phyloP scores from a whole-genome alignment of 768 basidiomycete species.

The Leccinellum rugosiceps region DNA sequence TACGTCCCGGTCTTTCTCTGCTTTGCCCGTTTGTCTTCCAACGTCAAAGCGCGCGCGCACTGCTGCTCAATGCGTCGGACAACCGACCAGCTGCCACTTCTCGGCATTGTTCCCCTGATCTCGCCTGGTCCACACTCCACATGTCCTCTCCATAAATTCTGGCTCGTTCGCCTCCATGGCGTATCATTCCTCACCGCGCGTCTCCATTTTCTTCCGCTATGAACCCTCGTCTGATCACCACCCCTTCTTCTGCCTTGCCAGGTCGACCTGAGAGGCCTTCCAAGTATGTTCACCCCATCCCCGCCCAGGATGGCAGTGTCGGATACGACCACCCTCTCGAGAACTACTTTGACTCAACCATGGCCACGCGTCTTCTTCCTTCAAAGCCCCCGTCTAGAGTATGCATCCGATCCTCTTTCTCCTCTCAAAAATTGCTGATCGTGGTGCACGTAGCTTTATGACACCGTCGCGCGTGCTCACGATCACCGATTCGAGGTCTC shows the following conservation, averaged over 20 bases:
- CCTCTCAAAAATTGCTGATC: background rate
- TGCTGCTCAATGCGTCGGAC: conserved; percentile 5
- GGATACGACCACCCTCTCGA: conserved; percentile 22
- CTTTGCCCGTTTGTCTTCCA: background rate
- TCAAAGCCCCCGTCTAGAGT: conserved; percentile 13
- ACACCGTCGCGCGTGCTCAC: conserved; percentile 26
- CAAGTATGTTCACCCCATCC: conserved; percentile 11
- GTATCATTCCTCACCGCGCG: background rate
- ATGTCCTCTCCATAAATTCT: conserved; percentile 18
- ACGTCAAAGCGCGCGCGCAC: conserved; percentile 12
- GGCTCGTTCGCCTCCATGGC: background rate
- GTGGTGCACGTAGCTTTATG: too few relatives aligned
- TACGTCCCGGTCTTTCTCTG: background rate
- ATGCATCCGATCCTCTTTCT: background rate
- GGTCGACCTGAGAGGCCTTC: conserved; percentile 9
- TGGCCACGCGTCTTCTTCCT: conserved; percentile 17
- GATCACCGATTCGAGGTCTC: conserved; percentile 20
- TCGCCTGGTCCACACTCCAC: conserved; percentile 21
- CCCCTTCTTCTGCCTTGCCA: conserved; percentile 12
- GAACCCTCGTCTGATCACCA: conserved; percentile 1
- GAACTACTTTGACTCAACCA: conserved; percentile 25
- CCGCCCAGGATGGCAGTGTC: conserved; percentile 12
- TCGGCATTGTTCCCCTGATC: conserved; percentile 16
- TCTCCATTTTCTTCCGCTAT: conserved; percentile 12
- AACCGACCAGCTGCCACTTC: background rate